Evolutionary conservation across 495 filamentous ascomycete genomes (phyloP), one percentile per base, ranked within the genome.

Genomic region (Hypoxylon rickii): DNA sequence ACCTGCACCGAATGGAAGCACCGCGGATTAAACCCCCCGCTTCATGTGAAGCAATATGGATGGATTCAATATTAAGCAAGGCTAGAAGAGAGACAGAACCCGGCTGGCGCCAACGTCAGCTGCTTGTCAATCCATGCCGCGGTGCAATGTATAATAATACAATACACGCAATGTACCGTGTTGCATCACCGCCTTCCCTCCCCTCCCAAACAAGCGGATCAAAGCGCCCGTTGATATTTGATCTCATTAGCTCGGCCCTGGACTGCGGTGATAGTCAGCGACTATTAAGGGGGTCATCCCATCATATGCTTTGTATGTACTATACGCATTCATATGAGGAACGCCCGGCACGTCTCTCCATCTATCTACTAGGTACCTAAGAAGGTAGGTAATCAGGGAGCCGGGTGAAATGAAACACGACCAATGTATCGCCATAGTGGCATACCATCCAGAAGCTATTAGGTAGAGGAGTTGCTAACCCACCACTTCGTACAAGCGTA

Each of bases 341-440:
- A 36, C 44, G 48, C 39, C 31, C 37, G 43, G 47, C 47, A 46
- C 55, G 39, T 52, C 22, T 41, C 29, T 16, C n/a, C 6, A 5
- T 31, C 22, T 17, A 29, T 29, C 4, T 10, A 29, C n/a, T n/a
- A n/a, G n/a, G n/a, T n/a, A 24, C 18, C 3, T 44, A 22, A 44
- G 32, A 41, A 33, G 11, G 29, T 5, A 24, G 17, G 1, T 39
- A 42, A 36, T 15, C 7, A 18, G 36, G 7, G 46, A 32, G 19
- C 29, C 21, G 38, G 44, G 22, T 51, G 53, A 58, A 58, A 53
- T 57, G 59, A 58, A 63, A 63, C 59, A 53, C 53, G 54, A 43
- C 59, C 58, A 56, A 58, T 54, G 48, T 53, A 39, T 44, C 18
- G 59, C 54, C 53, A 49, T 22, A 54, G 31, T n/a, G n/a, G n/a